Evolutionary conservation across 169 alveolate species (phyloP), one percentile per base, ranked within the genome.

Genomic region (Plasmodium reichenowi): DNA sequence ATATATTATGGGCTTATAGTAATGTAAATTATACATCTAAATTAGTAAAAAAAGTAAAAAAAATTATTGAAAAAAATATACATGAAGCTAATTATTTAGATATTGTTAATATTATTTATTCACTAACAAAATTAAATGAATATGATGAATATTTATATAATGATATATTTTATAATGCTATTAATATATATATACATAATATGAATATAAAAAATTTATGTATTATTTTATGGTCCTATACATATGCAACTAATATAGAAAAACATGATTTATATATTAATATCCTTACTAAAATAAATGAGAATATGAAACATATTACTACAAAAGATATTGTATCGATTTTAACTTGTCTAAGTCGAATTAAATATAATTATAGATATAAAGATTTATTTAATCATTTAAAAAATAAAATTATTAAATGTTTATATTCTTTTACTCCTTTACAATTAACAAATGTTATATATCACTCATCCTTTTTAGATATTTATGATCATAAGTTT

Each of bases 1-100:
- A 83, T 43, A 83, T 83, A 38, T 67, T 83, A 68, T 83, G 91
- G 91, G 59, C 91, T 4, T 83, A 67, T 43, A 83, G 91, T 68
- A 72, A 68, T 48, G 45, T 83, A 12, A 83, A 83, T 68, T 83
- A 83, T 83, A 83, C 91, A 2, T 48, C 67, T 48, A 67, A 83
- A 15, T 58, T 83, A 63, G 58, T 83, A 17, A 83, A 83, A 60
- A 83, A 50, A n/a, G 45, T 83, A 15, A 83, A 83, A 58, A 83
- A 83, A 83, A 83, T 83, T 15, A 72, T 83, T 4, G 91, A 83
- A 48, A 83, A 58, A 83, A 50, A 83, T 29, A 83, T 83, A 67
- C 72, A 83, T 43, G 32, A 83, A 54, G 60, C 68, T 5, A 59
- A 67, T 58, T 62, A 83, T 54, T 9, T 83, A 22, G 91, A 83